These are phyloP conservation scores for Cryptococcus sp. DNA, from an alignment of 1,284 basidiomycete genomes.

Conservation along the genomic window DNA sequence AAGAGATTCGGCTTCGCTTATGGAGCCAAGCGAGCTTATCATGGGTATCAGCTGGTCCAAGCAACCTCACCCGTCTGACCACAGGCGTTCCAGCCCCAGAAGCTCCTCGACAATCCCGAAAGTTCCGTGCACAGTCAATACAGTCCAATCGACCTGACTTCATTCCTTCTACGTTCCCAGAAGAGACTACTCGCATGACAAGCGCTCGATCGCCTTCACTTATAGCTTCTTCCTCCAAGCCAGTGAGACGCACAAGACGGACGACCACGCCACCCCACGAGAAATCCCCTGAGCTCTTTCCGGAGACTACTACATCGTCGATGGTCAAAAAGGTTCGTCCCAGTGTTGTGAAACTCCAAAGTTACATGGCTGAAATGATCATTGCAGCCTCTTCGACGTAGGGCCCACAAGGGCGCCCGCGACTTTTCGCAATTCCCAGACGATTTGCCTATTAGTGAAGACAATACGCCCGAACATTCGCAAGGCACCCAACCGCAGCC, in stretches of 20 bases:
- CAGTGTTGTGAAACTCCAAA: no score
- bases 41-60: not conserved
- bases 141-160: conserved; percentile 13
- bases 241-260: conserved; percentile 3
- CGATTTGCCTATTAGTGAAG: conserved; percentile 5
- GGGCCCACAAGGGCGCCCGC: conserved; percentile 16
- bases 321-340: conserved; percentile 11
- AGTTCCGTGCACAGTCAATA: conserved; percentile 1
- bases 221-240: not conserved
- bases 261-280: conserved; percentile 2
- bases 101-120: not conserved
- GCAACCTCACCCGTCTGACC: not conserved
- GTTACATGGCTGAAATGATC: not conserved
- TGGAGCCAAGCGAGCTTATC: not conserved
- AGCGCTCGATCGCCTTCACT: conserved; percentile 5
- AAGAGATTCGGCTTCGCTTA: not conserved
- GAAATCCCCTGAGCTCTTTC: conserved; percentile 8
- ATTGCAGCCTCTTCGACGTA: conserved; percentile 24
- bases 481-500: conserved; percentile 14
- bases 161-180: conserved; percentile 41
- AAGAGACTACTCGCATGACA: conserved; percentile 20
- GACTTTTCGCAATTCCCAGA: conserved; percentile 11
- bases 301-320: conserved; percentile 1
- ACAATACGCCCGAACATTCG: conserved; percentile 4
- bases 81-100: not conserved